Base-by-base conservation (phyloP, 331 rosid genomes). In the Pyrus hybrid region DNA sequence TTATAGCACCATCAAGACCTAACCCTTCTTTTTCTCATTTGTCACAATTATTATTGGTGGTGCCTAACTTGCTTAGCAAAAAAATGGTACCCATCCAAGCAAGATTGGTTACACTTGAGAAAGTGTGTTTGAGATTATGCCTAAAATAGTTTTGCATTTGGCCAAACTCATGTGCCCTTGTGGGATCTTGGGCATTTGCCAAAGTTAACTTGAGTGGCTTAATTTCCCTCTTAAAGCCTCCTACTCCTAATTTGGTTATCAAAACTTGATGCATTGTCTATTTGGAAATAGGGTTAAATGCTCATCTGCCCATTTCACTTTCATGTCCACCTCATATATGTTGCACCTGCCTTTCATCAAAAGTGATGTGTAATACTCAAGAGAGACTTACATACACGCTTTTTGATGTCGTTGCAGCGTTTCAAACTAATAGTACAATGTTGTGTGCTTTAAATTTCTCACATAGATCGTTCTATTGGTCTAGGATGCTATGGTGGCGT, bases 41-140 rank as follows among this genome's bases (percentile, higher is more conserved):
- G 53, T 56, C 66, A 72, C 20, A 17, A 51, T 1, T 17, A 51
- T 17, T 51, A 6, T 16, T 51, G 21, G 57, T 6, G 57, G 57
- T 74, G 70, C 77, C 77, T 45, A 74, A 74, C 70, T 74, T 74
- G 77, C 77, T 63, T 45, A 74, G 77, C 77, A 28, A 35, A 74
- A 73, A 74, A 74, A 12, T 13, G 77, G 49, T 45, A 37, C 13
- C 4, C 45, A 37, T 0, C 45, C 13, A 9, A 62, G 77, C 70
- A 63, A 74, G 47, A 41, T 26, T n/a, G 47, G 47, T 63, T 63
- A 74, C 70, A 45, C 70, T 45, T 28, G 13, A 20, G 77, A 74
- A 74, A 63, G 77, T 63, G 29, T 18, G 17, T 28, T 28, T 45
- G 70, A 62, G 77, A 45, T 63, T 74, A 63, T 43, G 30, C 70